Conservation (phyloP, 345 rosid species). For the Mangifera indica region DNA sequence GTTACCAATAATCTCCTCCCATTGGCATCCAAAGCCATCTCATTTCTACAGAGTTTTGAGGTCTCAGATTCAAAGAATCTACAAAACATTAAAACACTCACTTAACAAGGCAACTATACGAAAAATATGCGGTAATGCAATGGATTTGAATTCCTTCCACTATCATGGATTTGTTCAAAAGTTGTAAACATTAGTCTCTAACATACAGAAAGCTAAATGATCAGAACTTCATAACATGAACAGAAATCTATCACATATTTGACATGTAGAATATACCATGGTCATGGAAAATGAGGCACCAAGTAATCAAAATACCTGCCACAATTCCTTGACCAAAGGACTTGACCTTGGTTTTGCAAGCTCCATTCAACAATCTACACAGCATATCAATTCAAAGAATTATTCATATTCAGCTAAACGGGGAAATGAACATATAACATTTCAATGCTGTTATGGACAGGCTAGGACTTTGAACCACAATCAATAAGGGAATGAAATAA, state of each 20-base stretch:
- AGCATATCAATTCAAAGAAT: slow-evolving; percentile 18
- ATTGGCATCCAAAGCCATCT: slow-evolving; percentile 62
- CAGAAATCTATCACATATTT: not conserved
- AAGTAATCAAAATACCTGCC: slow-evolving; percentile 39
- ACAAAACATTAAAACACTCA: slow-evolving; percentile 9
- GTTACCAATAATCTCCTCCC: slow-evolving; percentile 54
- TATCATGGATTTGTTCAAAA: not conserved
- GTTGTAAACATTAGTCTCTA: not conserved
- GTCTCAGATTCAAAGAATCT: slow-evolving; percentile 41
- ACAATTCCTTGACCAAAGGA: slow-evolving; percentile 67
- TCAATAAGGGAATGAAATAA: not conserved
- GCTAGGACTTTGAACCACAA: slow-evolving; percentile 2
- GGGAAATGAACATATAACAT: not conserved
- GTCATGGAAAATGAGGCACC: not conserved
- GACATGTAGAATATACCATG: not conserved
- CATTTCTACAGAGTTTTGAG: slow-evolving; percentile 39
- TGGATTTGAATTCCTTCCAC: not conserved
- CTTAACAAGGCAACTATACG: not conserved
- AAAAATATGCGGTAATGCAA: not conserved
- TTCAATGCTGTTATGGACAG: no score
- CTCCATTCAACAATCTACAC: slow-evolving; percentile 70
- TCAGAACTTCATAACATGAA: not conserved
- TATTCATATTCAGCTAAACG: slow-evolving; percentile 11
- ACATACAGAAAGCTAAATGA: no score
- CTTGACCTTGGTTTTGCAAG: slow-evolving; percentile 70